These are phyloP conservation scores for Isatis lusitanica DNA, from an alignment of 441 rosid genomes.

Conservation along the genomic window DNA sequence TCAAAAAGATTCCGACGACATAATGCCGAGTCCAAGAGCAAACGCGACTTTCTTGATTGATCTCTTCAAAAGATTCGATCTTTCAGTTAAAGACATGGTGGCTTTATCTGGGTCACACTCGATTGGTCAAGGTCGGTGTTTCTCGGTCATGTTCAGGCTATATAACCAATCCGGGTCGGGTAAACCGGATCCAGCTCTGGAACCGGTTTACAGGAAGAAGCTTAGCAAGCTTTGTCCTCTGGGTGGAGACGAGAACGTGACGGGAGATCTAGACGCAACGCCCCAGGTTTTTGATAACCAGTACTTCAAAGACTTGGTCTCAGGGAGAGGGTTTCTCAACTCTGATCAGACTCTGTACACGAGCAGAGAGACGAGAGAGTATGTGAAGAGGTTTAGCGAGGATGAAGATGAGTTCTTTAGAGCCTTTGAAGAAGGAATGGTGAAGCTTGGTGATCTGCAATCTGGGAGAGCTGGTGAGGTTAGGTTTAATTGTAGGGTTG, in stretches of 20 bases:
- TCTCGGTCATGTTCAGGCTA: conserved; percentile 80
- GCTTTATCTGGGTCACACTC: conserved; percentile 97
- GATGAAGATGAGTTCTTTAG: conserved; percentile 57
- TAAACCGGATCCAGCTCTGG: conserved; percentile 59
- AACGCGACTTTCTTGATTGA: conserved; percentile 65
- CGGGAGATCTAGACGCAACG: conserved; percentile 73
- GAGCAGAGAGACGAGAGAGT: conserved; percentile 46
- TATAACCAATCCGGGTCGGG: conserved; percentile 83
- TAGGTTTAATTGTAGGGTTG: conserved; percentile 69
- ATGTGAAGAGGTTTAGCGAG: conserved; percentile 52
- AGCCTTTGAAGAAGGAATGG: conserved; percentile 80
- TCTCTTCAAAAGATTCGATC: conserved; percentile 61
- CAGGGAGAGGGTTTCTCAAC: conserved; percentile 79
- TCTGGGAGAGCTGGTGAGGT: conserved; percentile 73
- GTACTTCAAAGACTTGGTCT: conserved; percentile 79
- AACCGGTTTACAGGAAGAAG: conserved; percentile 50
- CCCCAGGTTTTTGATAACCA: conserved; percentile 65
- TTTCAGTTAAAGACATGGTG: conserved; percentile 71
- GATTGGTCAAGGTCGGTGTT: conserved; percentile 81
- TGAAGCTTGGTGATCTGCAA: conserved; percentile 83
- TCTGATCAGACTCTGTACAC: conserved; percentile 83
- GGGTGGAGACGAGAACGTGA: conserved; percentile 68
- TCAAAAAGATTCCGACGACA: conserved; percentile 62
- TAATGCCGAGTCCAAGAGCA: conserved; percentile 96
- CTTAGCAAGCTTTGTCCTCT: conserved; percentile 67